A percentile compares a stretch with the other conserved stretches of the same genome.
These are phyloP conservation scores for Torrubiellomyces zombiae DNA, from an alignment of 2,329 filamentous ascomycete species.

Conservation along the genomic window DNA sequence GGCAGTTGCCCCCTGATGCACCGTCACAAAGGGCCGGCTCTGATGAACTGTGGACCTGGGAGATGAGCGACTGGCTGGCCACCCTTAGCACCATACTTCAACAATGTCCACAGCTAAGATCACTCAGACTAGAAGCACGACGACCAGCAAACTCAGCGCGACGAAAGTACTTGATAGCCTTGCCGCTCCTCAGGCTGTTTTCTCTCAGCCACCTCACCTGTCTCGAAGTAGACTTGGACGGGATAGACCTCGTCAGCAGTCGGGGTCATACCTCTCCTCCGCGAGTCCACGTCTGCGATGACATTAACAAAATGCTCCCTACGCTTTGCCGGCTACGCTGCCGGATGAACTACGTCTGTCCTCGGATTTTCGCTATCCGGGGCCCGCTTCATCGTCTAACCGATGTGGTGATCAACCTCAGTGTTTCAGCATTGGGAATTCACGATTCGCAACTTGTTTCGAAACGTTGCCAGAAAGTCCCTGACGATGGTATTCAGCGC, in stretches of 20 bases:
- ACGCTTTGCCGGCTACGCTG: conserved; percentile 4
- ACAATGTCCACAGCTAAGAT: conserved; percentile 3
- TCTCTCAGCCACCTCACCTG: conserved; percentile 3
- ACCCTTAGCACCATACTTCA: conserved; percentile 3
- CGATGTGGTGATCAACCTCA: conserved; percentile 4
- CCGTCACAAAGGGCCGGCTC: too few species aligned
- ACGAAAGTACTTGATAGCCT: conserved; percentile 3
- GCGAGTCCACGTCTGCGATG: conserved; percentile 2
- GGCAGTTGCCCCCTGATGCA: conserved; percentile 3
- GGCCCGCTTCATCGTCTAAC: conserved; percentile 1
- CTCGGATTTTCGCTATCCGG: conserved; percentile 1
- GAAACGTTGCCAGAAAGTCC: conserved; percentile 1
- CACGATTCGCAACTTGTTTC: conserved; percentile 3
- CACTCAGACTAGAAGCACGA: conserved; percentile 3
- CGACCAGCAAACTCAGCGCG: not conserved
- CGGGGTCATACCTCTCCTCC: not conserved
- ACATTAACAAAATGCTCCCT: conserved; percentile 2
- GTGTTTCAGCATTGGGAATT: conserved; percentile 3
- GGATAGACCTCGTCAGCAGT: conserved; percentile 3
- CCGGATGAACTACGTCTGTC: conserved; percentile 4
- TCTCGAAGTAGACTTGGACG: conserved; percentile 4
- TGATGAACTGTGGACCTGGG: conserved; percentile 2
- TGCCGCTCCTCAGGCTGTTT: conserved; percentile 2
- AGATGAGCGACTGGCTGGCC: conserved; percentile 2
- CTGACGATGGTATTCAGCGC: conserved; percentile 2